Conservation (phyloP, 2,329 filamentous ascomycete genomes). For the Fusarium neocosmosporiellum region DNA sequence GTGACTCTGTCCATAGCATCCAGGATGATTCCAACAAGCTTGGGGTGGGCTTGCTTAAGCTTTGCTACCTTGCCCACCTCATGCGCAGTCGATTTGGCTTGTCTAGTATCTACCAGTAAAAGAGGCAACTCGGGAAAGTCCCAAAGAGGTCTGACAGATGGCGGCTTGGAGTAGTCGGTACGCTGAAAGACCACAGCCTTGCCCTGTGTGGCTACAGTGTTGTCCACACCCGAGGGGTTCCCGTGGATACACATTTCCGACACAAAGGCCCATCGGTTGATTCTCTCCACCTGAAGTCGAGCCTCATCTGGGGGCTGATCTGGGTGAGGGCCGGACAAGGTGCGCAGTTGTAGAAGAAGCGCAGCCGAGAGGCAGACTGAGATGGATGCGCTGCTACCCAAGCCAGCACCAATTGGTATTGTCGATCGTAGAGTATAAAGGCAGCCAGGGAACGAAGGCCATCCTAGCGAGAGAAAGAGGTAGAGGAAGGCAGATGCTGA, state of each 20-base stretch:
- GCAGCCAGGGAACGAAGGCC: slow-evolving; percentile 80
- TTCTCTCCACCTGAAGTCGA: slow-evolving; percentile 90
- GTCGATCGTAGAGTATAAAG: slow-evolving; percentile 93
- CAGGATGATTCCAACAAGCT: slow-evolving; percentile 82
- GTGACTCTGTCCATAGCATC: slow-evolving; percentile 85
- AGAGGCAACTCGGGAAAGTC: slow-evolving; percentile 93
- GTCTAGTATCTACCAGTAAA: slow-evolving; percentile 88
- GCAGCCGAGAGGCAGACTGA: slow-evolving; percentile 88
- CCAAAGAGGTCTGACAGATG: slow-evolving; percentile 79
- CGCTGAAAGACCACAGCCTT: slow-evolving; percentile 94
- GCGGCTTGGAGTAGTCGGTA: slow-evolving; percentile 80
- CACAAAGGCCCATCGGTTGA: slow-evolving; percentile 98
- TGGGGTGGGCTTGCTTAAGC: slow-evolving; percentile 77
- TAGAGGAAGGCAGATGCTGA: slow-evolving; percentile 92
- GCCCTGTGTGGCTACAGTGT: slow-evolving; percentile 92
- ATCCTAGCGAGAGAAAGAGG: slow-evolving; percentile 88
- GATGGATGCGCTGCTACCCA: slow-evolving; percentile 95
- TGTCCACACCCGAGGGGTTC: slow-evolving; percentile 96
- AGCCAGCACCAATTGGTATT: slow-evolving; percentile 89
- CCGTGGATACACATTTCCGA: slow-evolving; percentile 97
- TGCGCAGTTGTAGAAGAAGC: slow-evolving; percentile 86
- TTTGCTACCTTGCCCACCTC: slow-evolving; percentile 89
- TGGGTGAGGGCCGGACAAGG: slow-evolving; percentile 88
- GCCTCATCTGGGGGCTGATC: slow-evolving; percentile 91
- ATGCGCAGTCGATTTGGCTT: slow-evolving; percentile 83